phyloP scores from a whole-genome alignment of 2,329 filamentous ascomycete species.

The Colletotrichum sp. region DNA sequence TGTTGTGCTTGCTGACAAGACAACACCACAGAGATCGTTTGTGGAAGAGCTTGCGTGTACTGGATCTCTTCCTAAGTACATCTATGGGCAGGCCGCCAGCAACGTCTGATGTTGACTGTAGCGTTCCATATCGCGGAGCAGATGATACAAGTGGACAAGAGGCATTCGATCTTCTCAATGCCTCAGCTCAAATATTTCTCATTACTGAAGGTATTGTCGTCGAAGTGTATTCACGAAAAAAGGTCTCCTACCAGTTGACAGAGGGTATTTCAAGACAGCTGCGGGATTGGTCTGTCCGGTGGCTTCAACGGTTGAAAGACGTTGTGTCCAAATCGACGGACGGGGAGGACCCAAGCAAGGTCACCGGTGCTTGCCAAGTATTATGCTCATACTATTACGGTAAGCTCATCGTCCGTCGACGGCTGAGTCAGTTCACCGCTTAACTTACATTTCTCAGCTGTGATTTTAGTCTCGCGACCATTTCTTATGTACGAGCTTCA shows the following conservation, averaged over 20 bases:
- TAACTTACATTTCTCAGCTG: slow-evolving; percentile 33
- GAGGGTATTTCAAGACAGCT: slow-evolving; percentile 59
- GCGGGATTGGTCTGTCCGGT: slow-evolving; percentile 54
- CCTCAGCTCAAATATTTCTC: slow-evolving; percentile 57
- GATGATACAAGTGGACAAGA: slow-evolving; percentile 40
- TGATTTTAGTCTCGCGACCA: slow-evolving; percentile 61
- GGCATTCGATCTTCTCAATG: slow-evolving; percentile 51
- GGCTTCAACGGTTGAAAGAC: slow-evolving; percentile 51
- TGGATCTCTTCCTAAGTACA: slow-evolving; percentile 58
- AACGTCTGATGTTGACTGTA: slow-evolving; percentile 60
- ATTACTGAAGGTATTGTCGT: slow-evolving; percentile 56
- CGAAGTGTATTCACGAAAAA: slow-evolving; percentile 57
- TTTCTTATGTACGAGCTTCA: slow-evolving; percentile 63
- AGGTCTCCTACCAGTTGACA: slow-evolving; percentile 57
- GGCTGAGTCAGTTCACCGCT: too few species aligned
- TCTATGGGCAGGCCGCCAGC: slow-evolving; percentile 61
- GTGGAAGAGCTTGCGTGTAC: slow-evolving; percentile 58
- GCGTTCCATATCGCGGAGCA: slow-evolving; percentile 48
- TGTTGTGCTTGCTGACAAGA: neutral
- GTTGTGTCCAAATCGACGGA: slow-evolving; percentile 32
- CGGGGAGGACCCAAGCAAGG: slow-evolving; percentile 30
- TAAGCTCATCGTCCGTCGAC: neutral
- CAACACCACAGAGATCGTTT: slow-evolving; percentile 42
- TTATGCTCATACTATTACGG: slow-evolving; percentile 58
- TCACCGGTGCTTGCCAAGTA: slow-evolving; percentile 55